These are phyloP conservation scores for Phytophthora tubulina DNA, from an alignment of 352 stramenopile genomes.

Conservation along the genomic window DNA sequence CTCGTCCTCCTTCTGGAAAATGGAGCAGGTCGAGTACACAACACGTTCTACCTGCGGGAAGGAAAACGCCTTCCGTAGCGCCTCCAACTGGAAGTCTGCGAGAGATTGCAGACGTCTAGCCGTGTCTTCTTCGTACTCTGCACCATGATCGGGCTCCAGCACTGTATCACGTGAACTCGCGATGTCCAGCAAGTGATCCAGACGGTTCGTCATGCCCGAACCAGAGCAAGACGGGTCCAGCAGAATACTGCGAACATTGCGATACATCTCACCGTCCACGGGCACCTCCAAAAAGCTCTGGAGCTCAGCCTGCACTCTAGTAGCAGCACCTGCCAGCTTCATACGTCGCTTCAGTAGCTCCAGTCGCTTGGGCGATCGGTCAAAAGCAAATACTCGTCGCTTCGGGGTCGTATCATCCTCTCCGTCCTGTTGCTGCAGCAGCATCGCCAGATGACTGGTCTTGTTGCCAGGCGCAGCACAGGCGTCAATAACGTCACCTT, in stretches of 20 bases:
- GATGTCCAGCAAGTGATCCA: constrained; percentile 93
- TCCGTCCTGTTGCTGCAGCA: constrained; percentile 82
- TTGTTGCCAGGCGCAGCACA: constrained; percentile 99
- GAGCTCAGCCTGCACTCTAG: constrained; percentile 84
- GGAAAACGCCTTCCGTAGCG: constrained; percentile 94
- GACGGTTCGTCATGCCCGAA: constrained; percentile 94
- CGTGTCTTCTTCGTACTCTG: constrained; percentile 65
- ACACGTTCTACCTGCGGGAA: constrained; percentile 95
- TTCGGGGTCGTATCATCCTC: constrained; percentile 41
- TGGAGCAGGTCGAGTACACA: constrained; percentile 98
- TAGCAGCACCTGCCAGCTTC: constrained; percentile 77
- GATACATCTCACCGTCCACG: constrained; percentile 74
- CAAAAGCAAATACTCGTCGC: constrained; percentile 95
- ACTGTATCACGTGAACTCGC: constrained; percentile 68
- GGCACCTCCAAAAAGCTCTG: constrained; percentile 94
- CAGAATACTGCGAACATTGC: constrained; percentile 93
- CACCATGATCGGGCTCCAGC: constrained; percentile 41
- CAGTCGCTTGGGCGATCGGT: constrained; percentile 90
- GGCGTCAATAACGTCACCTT: constrained; percentile 95
- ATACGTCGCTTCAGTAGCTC: constrained; percentile 92
- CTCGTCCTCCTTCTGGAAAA: constrained; percentile 97
- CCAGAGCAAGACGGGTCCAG: constrained; percentile 97
- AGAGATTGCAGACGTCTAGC: constrained; percentile 90
- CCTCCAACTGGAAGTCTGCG: constrained; percentile 95
- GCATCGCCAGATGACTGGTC: constrained; percentile 96